These are phyloP conservation scores for Apiospora hydei DNA, from an alignment of 2,329 filamentous ascomycete species.

Conservation along the genomic window DNA sequence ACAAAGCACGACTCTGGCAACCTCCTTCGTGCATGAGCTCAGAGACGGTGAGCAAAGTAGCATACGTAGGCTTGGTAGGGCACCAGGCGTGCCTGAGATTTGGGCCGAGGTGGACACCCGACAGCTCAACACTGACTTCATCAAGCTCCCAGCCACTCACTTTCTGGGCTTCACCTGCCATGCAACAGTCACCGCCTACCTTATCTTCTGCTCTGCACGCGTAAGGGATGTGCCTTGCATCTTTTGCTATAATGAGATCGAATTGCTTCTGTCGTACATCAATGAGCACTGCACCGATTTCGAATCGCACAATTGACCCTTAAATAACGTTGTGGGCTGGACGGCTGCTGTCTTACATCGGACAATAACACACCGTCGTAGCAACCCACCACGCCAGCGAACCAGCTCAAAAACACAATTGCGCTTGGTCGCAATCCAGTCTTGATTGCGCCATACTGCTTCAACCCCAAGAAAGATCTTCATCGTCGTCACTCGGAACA, in stretches of 20 bases:
- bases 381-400: not conserved
- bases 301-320: not conserved
- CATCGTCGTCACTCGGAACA: not conserved
- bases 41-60: constrained; percentile 1
- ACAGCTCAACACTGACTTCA: constrained; percentile 21
- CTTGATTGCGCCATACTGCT: not conserved
- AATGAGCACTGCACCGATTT: not conserved
- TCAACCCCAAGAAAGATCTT: not conserved
- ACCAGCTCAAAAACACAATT: constrained; percentile 6
- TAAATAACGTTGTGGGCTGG: not conserved
- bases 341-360: constrained; percentile 2
- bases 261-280: not conserved
- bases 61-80: not conserved
- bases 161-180: constrained; percentile 15
- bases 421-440: constrained; percentile 9
- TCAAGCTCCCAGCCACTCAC: constrained; percentile 13
- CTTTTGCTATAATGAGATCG: not conserved
- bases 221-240: not conserved
- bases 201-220: not conserved
- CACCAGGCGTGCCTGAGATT: not conserved
- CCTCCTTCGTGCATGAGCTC: not conserved
- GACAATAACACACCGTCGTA: constrained; percentile 9
- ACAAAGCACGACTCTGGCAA: not conserved
- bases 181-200: constrained; percentile 2
- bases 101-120: constrained; percentile 17